Evolutionary conservation across 352 stramenopile species (phyloP).

Genomic region (Pythium aristosporum): DNA sequence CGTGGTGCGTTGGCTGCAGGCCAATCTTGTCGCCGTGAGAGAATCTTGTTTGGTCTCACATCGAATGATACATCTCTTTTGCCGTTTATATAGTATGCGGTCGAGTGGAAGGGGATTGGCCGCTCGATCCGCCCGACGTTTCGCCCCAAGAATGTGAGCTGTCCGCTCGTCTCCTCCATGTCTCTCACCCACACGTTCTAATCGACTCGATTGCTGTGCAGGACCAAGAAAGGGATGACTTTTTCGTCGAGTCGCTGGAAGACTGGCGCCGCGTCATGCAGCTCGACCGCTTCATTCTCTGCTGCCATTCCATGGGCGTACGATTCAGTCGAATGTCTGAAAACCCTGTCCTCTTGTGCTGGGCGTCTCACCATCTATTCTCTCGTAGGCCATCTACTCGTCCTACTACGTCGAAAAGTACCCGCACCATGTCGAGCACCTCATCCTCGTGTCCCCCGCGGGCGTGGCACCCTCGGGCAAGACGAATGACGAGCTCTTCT

Average conservation of each 20-base stretch:
- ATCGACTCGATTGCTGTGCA: conserved; percentile 12
- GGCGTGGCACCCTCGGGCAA: conserved; percentile 49
- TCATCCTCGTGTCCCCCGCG: conserved; percentile 75
- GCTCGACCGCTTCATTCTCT: conserved; percentile 77
- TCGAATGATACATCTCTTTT: no score
- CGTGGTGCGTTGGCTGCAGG: conserved; percentile 44
- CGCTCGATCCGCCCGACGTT: conserved; percentile 66
- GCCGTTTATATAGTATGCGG: conserved; percentile 52
- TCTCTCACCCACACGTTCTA: background rate
- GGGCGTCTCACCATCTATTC: background rate
- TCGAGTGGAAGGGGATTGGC: conserved; percentile 82
- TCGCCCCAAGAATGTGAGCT: conserved; percentile 45
- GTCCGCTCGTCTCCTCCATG: background rate
- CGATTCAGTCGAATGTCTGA: no score
- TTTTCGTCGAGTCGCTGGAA: conserved; percentile 81
- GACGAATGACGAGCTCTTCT: conserved; percentile 39
- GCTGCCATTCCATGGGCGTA: conserved; percentile 81
- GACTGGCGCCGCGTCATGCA: conserved; percentile 65
- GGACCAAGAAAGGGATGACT: conserved; percentile 74
- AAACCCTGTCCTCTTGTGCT: conserved; percentile 4
- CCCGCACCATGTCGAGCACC: conserved; percentile 62
- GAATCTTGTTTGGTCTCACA: background rate
- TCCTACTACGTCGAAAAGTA: conserved; percentile 82
- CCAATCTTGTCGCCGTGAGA: background rate
- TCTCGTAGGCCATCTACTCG: conserved; percentile 61